These are phyloP conservation scores for Pseudoneurospora amorphoporcata DNA, from an alignment of 495 filamentous ascomycete species.

Conservation along the genomic window DNA sequence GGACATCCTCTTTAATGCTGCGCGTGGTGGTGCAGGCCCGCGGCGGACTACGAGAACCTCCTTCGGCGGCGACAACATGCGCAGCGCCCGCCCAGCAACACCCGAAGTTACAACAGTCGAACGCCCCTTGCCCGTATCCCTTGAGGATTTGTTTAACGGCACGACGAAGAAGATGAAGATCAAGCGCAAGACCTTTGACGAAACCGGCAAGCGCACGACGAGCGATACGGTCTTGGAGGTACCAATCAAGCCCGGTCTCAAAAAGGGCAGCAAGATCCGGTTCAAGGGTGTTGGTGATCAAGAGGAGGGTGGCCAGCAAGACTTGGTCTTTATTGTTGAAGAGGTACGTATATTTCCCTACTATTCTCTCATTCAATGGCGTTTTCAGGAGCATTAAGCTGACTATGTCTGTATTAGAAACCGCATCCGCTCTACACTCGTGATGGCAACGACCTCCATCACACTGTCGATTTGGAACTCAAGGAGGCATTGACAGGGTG, in stretches of 20 bases:
- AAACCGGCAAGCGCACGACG: constrained; percentile 67
- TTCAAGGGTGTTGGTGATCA: constrained; percentile 94
- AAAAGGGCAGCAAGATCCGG: constrained; percentile 95
- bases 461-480: constrained; percentile 68
- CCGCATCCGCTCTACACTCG: constrained; percentile 71
- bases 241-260: constrained; percentile 86
- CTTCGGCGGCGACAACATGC: constrained; percentile 38
- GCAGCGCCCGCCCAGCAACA: constrained; percentile 41
- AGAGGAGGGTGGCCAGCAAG: constrained; percentile 93
- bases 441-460: constrained; percentile 73
- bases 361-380: neutral
- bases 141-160: constrained; percentile 82
- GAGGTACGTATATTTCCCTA: constrained; percentile 53
- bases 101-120: constrained; percentile 88
- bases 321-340: constrained; percentile 85
- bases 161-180: constrained; percentile 93
- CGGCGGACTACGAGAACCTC: constrained; percentile 26
- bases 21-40: constrained; percentile 27
- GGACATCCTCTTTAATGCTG: constrained; percentile 21
- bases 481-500: constrained; percentile 97
- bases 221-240: constrained; percentile 89
- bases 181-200: constrained; percentile 89
- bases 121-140: constrained; percentile 63
- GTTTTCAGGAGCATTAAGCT: neutral
- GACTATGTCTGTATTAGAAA: constrained; percentile 47